A percentile compares a stretch with the other conserved stretches of the same genome.
phyloP scores from a whole-genome alignment of 2,329 filamentous ascomycete genomes.

The Penicillium sp. region DNA sequence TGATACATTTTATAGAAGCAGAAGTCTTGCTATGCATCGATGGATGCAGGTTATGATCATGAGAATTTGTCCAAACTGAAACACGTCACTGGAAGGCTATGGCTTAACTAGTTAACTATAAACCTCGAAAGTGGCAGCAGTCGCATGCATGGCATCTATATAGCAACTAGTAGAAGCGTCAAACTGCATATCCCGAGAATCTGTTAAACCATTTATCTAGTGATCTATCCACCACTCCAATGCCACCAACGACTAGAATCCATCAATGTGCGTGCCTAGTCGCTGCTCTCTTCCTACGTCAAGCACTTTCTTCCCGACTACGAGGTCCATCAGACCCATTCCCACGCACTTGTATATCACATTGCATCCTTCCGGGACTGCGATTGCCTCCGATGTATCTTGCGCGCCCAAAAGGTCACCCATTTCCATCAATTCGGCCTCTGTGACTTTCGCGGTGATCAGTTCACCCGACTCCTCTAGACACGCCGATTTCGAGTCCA shows the following conservation, averaged over 20 bases:
- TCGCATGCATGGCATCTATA: no score
- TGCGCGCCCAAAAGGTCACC: slow-evolving; percentile 37
- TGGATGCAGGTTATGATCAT: no score
- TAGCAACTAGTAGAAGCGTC: no score
- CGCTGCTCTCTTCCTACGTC: slow-evolving; percentile 34
- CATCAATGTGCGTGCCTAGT: slow-evolving; percentile 37
- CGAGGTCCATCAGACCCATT: slow-evolving; percentile 52
- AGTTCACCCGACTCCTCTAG: slow-evolving; percentile 49
- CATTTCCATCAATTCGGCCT: slow-evolving; percentile 44
- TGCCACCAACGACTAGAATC: slow-evolving; percentile 28
- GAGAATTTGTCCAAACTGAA: no score
- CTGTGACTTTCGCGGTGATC: slow-evolving; percentile 39
- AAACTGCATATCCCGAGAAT: no score
- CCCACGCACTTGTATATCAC: slow-evolving; percentile 53
- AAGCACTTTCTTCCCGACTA: slow-evolving; percentile 44
- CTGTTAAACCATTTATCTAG: no score
- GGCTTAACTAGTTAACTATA: no score
- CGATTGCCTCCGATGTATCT: slow-evolving; percentile 19
- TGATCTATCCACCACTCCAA: not conserved
- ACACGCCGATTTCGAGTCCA: slow-evolving; percentile 55
- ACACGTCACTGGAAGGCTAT: no score
- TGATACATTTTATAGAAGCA: no score
- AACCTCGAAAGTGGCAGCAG: no score
- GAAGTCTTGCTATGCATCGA: no score
- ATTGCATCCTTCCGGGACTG: slow-evolving; percentile 35